These are phyloP conservation scores for Chlorella vulgaris DNA, from an alignment of 139 green algal species.

Conservation along the genomic window DNA sequence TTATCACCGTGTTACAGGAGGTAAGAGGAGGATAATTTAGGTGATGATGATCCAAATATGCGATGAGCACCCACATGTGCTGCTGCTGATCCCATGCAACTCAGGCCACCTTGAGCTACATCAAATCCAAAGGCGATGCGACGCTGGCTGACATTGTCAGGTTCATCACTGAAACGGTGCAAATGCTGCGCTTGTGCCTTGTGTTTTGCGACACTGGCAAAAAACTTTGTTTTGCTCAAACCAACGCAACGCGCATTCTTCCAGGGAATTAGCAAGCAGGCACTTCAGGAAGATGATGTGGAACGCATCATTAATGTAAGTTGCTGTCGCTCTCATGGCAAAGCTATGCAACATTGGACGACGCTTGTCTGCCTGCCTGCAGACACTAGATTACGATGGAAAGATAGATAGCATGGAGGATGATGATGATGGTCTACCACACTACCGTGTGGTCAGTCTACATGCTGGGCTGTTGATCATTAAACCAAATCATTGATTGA, in stretches of 20 bases:
- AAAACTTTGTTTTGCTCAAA: no score
- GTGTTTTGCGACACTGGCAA: not conserved
- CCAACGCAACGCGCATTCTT: no score
- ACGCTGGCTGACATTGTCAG: slow-evolving; percentile 62
- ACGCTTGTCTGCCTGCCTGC: slow-evolving; percentile 31
- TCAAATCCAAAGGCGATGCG: slow-evolving; percentile 52
- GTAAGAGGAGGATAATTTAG: no score
- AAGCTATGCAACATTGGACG: no score
- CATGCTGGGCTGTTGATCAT: not conserved
- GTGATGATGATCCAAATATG: no score
- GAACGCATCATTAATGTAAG: slow-evolving; percentile 23
- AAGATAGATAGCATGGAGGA: slow-evolving; percentile 62
- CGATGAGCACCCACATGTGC: slow-evolving; percentile 53
- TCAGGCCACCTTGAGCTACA: slow-evolving; percentile 66
- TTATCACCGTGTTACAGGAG: slow-evolving; percentile 24
- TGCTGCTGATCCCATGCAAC: slow-evolving; percentile 53
- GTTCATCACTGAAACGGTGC: slow-evolving; percentile 67
- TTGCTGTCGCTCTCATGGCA: no score
- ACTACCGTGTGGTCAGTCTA: slow-evolving; percentile 35
- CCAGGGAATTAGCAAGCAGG: slow-evolving; percentile 39
- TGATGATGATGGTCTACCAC: slow-evolving; percentile 46
- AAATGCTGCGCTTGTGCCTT: not conserved
- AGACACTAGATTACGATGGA: slow-evolving; percentile 83
- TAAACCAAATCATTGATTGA: not conserved
- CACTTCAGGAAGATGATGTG: slow-evolving; percentile 31